Evolutionary conservation across 1,284 basidiomycete genomes (phyloP).

Genomic region (Sanguinoderma infundibulare): DNA sequence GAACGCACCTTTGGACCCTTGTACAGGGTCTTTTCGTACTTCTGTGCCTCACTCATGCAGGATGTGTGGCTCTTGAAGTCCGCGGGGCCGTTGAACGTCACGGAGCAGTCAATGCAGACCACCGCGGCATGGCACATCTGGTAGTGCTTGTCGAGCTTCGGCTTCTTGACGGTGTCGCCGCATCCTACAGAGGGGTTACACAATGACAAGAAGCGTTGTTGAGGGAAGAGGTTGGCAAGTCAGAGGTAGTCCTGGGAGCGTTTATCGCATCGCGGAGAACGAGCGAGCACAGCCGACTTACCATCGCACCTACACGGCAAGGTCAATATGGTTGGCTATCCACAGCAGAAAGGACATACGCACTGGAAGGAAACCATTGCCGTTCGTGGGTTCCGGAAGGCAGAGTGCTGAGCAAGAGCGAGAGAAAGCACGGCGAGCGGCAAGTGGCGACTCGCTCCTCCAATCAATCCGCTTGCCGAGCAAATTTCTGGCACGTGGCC

Average conservation of each 20-base stretch:
- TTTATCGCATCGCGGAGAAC: constrained; percentile 13
- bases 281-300: constrained; percentile 25
- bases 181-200: constrained; percentile 54
- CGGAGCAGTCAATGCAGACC: constrained; percentile 89
- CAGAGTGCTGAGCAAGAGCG: neutral
- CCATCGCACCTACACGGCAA: constrained; percentile 49
- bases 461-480: constrained; percentile 15
- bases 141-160: constrained; percentile 80
- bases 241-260: constrained; percentile 15
- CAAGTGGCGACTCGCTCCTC: neutral
- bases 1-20: constrained; percentile 66
- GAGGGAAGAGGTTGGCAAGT: constrained; percentile 3
- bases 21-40: constrained; percentile 88
- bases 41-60: constrained; percentile 90
- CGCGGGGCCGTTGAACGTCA: constrained; percentile 72
- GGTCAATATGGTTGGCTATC: neutral
- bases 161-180: constrained; percentile 88
- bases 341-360: constrained; percentile 22
- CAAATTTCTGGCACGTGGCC: constrained; percentile 28
- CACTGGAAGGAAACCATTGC: constrained; percentile 61
- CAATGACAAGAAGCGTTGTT: neutral
- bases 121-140: constrained; percentile 67
- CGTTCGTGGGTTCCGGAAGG: neutral
- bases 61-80: constrained; percentile 85
- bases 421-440: constrained; percentile 1